Evolutionary conservation across 352 stramenopile genomes (phyloP).

Genomic region (Phytophthora ramorum): DNA sequence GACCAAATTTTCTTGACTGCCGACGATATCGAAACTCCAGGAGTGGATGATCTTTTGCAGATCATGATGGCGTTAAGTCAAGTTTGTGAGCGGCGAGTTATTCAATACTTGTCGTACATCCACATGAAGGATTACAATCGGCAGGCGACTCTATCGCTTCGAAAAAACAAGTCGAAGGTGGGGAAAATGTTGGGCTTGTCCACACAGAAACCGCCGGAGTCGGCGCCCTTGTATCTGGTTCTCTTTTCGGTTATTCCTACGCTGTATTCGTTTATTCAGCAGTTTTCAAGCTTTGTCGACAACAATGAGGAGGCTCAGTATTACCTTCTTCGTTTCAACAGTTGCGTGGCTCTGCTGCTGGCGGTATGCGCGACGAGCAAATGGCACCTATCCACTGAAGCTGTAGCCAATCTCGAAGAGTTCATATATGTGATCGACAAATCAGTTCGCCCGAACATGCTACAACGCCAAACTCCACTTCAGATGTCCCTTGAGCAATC

Average conservation of each 20-base stretch:
- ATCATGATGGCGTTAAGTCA: constrained; percentile 41
- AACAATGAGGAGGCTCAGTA: constrained; percentile 32
- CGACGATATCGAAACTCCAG: constrained; percentile 57
- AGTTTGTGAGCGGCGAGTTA: constrained; percentile 41
- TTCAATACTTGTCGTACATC: constrained; percentile 44
- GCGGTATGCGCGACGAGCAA: constrained; percentile 37
- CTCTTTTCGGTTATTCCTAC: constrained; percentile 52
- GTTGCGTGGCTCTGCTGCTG: constrained; percentile 44
- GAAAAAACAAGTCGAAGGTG: constrained; percentile 53
- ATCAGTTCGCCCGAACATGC: constrained; percentile 32
- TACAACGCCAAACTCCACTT: constrained; percentile 22
- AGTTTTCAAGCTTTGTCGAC: constrained; percentile 60
- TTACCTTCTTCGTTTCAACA: constrained; percentile 36
- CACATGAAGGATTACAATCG: constrained; percentile 62
- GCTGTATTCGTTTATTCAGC: constrained; percentile 58
- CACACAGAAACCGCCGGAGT: constrained; percentile 42
- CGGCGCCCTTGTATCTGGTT: constrained; percentile 44
- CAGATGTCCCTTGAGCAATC: constrained; percentile 30
- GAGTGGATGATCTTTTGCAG: constrained; percentile 45
- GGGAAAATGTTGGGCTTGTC: constrained; percentile 33
- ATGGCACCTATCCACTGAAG: constrained; percentile 41
- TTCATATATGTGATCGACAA: constrained; percentile 61
- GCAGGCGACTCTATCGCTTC: constrained; percentile 45
- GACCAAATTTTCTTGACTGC: constrained; percentile 66
- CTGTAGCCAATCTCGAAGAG: constrained; percentile 44